Evolutionary conservation across 73 alveolate genomes (phyloP).

Genomic region (Paramecium primaurelia): DNA sequence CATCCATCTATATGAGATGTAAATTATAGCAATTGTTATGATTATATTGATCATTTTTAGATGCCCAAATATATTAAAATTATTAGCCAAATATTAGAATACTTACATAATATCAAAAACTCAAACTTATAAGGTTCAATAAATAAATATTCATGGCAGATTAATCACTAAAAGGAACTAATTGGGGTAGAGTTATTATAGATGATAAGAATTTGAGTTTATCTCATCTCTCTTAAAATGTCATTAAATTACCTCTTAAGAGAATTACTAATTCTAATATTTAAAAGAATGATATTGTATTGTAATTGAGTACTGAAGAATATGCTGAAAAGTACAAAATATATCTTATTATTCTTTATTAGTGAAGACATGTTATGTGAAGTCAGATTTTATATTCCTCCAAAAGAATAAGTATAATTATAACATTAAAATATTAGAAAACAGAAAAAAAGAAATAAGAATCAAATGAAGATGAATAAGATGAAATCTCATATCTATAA

Average conservation of each 20-base stretch:
- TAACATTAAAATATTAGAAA: not conserved
- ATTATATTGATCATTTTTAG: not conserved
- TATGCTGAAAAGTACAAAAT: not conserved
- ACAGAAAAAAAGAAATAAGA: not conserved
- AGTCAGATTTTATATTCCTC: conserved; percentile 20
- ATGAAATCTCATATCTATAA: not conserved
- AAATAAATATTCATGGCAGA: not conserved
- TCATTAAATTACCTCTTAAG: not conserved
- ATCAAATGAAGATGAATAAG: not conserved
- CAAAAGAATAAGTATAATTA: not conserved
- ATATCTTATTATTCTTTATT: not conserved
- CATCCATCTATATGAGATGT: not conserved
- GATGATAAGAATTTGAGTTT: not conserved
- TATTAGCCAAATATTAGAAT: not conserved
- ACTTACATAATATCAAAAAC: not conserved
- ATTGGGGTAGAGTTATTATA: not conserved
- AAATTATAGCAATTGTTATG: not conserved
- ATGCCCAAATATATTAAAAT: not conserved
- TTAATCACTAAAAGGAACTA: not conserved
- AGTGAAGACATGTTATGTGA: conserved; percentile 25
- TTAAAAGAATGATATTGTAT: not conserved
- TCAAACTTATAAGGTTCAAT: not conserved
- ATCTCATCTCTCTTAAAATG: not conserved
- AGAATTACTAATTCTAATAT: not conserved
- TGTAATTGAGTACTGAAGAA: not conserved